Evolutionary conservation across 1,284 basidiomycete species (phyloP).

Genomic region (Ceratobasidium sp.): DNA sequence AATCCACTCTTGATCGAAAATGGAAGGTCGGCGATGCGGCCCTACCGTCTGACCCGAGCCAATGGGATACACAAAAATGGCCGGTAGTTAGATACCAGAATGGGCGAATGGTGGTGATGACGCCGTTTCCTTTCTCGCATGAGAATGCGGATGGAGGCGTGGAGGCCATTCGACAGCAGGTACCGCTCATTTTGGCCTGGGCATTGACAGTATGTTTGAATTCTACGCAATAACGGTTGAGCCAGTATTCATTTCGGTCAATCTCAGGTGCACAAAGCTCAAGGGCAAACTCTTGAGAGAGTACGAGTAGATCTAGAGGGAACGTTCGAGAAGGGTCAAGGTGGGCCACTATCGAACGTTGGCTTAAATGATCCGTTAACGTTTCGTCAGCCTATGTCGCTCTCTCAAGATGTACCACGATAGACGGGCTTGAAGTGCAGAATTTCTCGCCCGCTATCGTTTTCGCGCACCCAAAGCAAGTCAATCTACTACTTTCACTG

Average conservation of each 20-base stretch:
- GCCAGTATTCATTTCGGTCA: background rate
- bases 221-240: background rate
- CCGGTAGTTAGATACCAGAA: slow-evolving; percentile 41
- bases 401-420: slow-evolving; percentile 47
- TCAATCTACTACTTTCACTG: background rate
- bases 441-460: slow-evolving; percentile 45
- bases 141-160: slow-evolving; percentile 43
- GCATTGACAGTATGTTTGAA: slow-evolving; percentile 51
- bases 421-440: slow-evolving; percentile 47
- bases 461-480: slow-evolving; percentile 25
- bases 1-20: background rate
- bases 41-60: background rate
- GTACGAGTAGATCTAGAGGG: slow-evolving; percentile 72
- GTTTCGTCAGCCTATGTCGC: slow-evolving; percentile 47
- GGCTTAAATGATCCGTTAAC: no score
- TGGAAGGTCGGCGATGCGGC: background rate
- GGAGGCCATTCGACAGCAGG: slow-evolving; percentile 46
- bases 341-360: slow-evolving; percentile 1
- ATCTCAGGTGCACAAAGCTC: slow-evolving; percentile 88
- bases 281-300: slow-evolving; percentile 83
- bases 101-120: slow-evolving; percentile 21
- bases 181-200: slow-evolving; percentile 59
- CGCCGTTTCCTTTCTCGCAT: slow-evolving; percentile 43
- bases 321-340: slow-evolving; percentile 77
- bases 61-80: slow-evolving; percentile 27